These are phyloP conservation scores for Thraustochytrium striatum DNA, from an alignment of 352 stramenopile genomes.

Conservation along the genomic window DNA sequence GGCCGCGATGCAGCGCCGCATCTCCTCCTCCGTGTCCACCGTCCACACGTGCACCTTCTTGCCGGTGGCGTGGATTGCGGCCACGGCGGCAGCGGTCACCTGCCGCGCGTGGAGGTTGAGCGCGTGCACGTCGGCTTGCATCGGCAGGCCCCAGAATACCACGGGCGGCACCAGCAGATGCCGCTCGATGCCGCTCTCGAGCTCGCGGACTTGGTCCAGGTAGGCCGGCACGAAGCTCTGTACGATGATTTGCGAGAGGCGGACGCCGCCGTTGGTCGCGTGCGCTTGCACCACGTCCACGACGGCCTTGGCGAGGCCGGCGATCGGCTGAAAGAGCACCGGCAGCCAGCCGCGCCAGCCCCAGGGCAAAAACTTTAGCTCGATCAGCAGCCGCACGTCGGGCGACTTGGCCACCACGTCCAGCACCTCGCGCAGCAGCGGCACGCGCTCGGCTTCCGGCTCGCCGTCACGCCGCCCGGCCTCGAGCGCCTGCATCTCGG, in stretches of 20 bases:
- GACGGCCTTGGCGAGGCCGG: no score
- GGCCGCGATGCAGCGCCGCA: not conserved
- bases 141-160: no score
- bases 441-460: not conserved
- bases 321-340: no score
- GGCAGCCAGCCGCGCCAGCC: no score
- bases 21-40: not conserved
- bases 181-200: not conserved
- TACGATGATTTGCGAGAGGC: no score
- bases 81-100: not conserved
- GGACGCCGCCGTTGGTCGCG: no score
- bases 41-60: conserved; percentile 24
- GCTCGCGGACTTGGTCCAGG: not conserved
- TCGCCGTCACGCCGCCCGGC: not conserved
- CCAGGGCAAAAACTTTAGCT: conserved; percentile 39
- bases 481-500: not conserved
- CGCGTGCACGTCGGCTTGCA: not conserved
- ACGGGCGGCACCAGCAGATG: conserved; percentile 13
- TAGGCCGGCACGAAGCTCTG: conserved; percentile 7
- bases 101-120: not conserved
- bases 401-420: no score
- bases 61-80: not conserved
- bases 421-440: not conserved
- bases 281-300: no score
- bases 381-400: not conserved